phyloP scores from a whole-genome alignment of 2,329 filamentous ascomycete species.

The Pseudocercospora fijiensis region DNA sequence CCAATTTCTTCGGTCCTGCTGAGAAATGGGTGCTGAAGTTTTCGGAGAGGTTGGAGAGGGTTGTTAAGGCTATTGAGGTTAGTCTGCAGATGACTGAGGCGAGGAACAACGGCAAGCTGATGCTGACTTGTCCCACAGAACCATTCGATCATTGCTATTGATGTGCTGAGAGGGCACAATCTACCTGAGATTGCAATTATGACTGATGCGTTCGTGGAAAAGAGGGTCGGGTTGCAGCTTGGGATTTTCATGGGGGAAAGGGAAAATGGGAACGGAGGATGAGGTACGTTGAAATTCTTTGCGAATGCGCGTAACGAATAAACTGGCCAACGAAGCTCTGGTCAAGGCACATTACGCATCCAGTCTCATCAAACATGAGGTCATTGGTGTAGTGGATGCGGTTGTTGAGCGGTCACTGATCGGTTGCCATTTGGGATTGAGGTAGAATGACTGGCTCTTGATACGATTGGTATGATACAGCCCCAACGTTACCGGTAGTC shows the following conservation, averaged over 20 bases:
- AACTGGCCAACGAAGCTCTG: no score
- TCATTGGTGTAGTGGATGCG: no score
- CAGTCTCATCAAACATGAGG: no score
- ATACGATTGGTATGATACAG: no score
- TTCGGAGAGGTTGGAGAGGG: not conserved
- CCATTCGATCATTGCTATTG: not conserved
- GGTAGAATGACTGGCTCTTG: no score
- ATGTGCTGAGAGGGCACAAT: not conserved
- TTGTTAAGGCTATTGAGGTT: not conserved
- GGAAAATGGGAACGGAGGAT: not conserved
- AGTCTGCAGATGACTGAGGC: no score
- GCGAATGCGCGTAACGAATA: no score
- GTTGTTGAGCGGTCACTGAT: no score
- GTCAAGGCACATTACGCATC: no score
- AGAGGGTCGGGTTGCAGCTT: not conserved
- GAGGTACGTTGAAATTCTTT: not conserved
- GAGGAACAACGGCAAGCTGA: no score
- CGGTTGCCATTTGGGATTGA: no score
- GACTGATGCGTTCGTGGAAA: not conserved
- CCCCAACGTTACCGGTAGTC: no score
- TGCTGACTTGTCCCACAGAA: not conserved
- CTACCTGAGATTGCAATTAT: not conserved
- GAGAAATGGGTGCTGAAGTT: not conserved
- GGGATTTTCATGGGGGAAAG: not conserved
- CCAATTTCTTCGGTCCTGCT: not conserved